phyloP scores from a whole-genome alignment of 2,329 filamentous ascomycete genomes.

The Ceratocystis alfenasii region DNA sequence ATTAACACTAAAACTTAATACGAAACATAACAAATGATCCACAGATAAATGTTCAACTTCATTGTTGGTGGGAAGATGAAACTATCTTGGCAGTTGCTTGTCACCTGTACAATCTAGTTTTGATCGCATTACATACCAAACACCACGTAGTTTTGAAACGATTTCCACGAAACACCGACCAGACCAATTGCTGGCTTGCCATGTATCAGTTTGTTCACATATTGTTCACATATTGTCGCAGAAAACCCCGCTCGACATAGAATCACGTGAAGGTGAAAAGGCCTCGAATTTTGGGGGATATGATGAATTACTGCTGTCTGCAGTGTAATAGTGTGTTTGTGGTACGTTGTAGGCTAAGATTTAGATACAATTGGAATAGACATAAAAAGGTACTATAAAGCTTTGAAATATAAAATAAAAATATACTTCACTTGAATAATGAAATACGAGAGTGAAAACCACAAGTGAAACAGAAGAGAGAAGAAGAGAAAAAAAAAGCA shows the following conservation, averaged over 20 bases:
- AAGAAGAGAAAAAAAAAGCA: conserved; percentile 14
- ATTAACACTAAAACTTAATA: too few relatives aligned
- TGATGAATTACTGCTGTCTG: too few relatives aligned
- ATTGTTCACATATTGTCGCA: background rate
- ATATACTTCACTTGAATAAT: too few relatives aligned
- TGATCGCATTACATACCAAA: background rate
- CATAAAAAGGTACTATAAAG: background rate
- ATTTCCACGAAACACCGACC: background rate
- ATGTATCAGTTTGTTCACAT: background rate
- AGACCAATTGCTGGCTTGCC: background rate
- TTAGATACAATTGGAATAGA: too few relatives aligned
- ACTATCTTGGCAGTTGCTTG: background rate
- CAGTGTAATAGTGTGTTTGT: too few relatives aligned
- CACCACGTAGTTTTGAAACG: background rate
- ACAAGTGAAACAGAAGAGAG: conserved; percentile 1
- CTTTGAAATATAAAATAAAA: too few relatives aligned
- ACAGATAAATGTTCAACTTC: too few relatives aligned
- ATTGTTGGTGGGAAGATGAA: too few relatives aligned
- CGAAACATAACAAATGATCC: too few relatives aligned
- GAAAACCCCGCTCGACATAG: background rate
- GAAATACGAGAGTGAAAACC: background rate
- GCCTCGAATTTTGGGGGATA: background rate
- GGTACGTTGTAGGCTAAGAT: too few relatives aligned
- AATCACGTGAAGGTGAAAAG: background rate
- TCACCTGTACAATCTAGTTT: background rate